A percentile compares a stretch with the other conserved stretches of the same genome.
Evolutionary conservation across 2,329 filamentous ascomycete species (phyloP).

Genomic region (Ascochyta pisi): DNA sequence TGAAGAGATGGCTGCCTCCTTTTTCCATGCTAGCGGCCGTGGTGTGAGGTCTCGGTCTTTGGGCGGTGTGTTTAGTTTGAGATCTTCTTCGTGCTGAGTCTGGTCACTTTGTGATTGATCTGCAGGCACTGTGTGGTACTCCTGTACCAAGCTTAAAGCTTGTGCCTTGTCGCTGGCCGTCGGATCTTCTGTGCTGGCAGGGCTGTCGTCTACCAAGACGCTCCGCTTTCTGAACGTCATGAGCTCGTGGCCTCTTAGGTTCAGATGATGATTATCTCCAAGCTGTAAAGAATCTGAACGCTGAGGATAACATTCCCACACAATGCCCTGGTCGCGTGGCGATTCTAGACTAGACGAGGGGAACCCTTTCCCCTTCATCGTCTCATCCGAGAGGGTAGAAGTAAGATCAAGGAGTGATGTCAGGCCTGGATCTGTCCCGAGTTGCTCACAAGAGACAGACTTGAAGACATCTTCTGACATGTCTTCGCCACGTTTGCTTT

Average conservation of each 20-base stretch:
- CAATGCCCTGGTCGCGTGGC: constrained; percentile 7
- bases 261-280: neutral
- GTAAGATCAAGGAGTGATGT: constrained; percentile 4
- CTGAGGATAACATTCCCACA: neutral
- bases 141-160: constrained; percentile 35
- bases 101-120: constrained; percentile 31
- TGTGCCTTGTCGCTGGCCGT: constrained; percentile 26
- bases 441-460: no score
- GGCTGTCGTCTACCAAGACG: neutral
- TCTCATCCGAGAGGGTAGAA: constrained; percentile 23
- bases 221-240: neutral
- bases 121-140: constrained; percentile 38
- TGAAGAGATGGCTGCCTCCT: constrained; percentile 8
- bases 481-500: neutral
- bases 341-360: constrained; percentile 26
- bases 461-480: neutral
- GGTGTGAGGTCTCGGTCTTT: constrained; percentile 21
- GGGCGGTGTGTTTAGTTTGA: neutral
- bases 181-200: constrained; percentile 9
- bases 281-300: constrained; percentile 1
- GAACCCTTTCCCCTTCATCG: constrained; percentile 34
- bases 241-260: neutral
- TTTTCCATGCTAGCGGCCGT: constrained; percentile 31
- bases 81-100: neutral
- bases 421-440: neutral